Evolutionary conservation across 495 filamentous ascomycete genomes (phyloP), one percentile per base, ranked within the genome.

Genomic region (Penicillium robsamsonii): DNA sequence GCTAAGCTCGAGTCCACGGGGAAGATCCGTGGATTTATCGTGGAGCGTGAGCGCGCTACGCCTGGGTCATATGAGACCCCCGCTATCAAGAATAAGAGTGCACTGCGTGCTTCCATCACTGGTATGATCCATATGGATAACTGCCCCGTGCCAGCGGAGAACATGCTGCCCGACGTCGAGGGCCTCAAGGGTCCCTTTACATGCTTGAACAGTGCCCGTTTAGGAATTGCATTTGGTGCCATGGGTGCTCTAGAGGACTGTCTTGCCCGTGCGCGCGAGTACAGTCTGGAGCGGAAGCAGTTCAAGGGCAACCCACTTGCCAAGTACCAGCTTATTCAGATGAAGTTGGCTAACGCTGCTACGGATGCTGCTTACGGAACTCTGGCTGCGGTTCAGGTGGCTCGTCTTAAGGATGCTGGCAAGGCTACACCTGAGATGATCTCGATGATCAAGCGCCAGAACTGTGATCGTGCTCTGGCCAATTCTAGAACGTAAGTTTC

Each of bases 261-360:
- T 62, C 82, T 98, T 48, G 67, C 75, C 10, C 79, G 93, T 56
- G 86, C 94, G 2, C 83, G 93, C 55, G 86, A 84, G 15, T 98
- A 98, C 70, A 86, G 92, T 17, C 75, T 98, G 29, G 90, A 96
- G 71, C 81, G 94, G 53, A 93, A 89, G 71, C 94, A 98, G 72
- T 98, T 98, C 83, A 96, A 95, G 76, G 85, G 87, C 35, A 97
- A 97, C 68, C 90, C 94, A 1, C 77, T 98, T 40, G 94, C 94
- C 33, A 97, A 93, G 75, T 98, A 97, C 63, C 94, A 98, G 72
- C 82, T 98, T n/a, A 82, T 98, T 40, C 94, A 98, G 78, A 97
- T 96, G 84, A 98, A 98, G 76, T 76, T 98, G 56, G 87, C 92
- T 0, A 92, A 97, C 69, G 94, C 93, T 13, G 80, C 82, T 9